Evolutionary conservation across 1,139 yeast species (phyloP), one percentile per base, ranked within the genome.

Genomic region (Yamadazyma dushanensis): DNA sequence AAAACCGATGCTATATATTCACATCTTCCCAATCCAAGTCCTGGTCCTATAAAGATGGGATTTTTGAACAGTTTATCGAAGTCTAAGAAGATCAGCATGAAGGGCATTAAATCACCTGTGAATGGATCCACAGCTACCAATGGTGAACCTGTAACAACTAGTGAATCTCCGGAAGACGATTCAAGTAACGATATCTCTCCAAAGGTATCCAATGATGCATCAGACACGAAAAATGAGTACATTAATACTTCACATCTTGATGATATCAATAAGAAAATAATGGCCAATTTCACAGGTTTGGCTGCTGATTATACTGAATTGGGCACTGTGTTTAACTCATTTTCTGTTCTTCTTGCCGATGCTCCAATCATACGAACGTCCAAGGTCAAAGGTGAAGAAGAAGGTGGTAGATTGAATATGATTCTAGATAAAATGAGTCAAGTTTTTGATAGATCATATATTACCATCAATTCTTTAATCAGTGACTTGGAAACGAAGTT

Each of bases 401-500:
- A 59, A 11, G 64, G 59, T 20, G 50, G 59, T 4, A 65, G 65
- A 38, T 42, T 88, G 32, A 61, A 63, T 42, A 43, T 64, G 8
- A 54, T 70, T 1, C 56, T 70, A 38, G 95, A 89, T 46, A 77
- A 79, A 43, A 73, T 87, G 10, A 96, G 97, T 3, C 88, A 83
- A 53, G 81, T 85, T 0, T 81, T 84, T 50, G 96, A 88, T 53
- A 73, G 85, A 29, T 78, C 81, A 23, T 81, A 79, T 39, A 68
- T 83, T 28, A 73, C 85, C 10, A 71, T 88, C 26, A 85, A 82
- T 44, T 70, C 79, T 4, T 66, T 90, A 16, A 80, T 83, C n/a
- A 75, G 79, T 26, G 77, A 79, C 31, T 65, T 90, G 31, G 81
- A 86, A 43, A 76, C 87, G 8, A 78, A 80, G 37, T 82, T 89